Conservation (phyloP, 2,329 filamentous ascomycete species). For the Chalaropsis ovoidea region DNA sequence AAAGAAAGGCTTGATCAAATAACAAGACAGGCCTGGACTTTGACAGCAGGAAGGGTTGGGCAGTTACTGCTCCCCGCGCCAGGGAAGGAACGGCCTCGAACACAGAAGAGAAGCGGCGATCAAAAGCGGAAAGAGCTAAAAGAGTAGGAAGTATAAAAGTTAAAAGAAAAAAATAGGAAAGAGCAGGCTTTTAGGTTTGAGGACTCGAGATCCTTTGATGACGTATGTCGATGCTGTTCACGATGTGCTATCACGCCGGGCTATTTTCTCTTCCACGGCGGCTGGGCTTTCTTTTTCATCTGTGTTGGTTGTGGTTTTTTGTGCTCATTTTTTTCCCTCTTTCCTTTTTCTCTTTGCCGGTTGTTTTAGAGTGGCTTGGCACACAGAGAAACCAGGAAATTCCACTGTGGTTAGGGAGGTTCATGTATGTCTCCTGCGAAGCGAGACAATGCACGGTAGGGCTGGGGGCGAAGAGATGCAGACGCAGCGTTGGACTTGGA, state of each 20-base stretch:
- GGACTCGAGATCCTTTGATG: not conserved
- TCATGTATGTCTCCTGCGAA: not conserved
- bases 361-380: not conserved
- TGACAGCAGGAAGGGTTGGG: not conserved
- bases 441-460: not conserved
- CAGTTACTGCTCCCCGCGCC: not conserved
- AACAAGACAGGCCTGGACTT: not conserved
- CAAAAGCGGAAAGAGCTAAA: not conserved
- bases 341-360: not conserved
- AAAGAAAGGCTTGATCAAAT: not conserved
- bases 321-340: not conserved
- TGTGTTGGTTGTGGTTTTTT: too few species aligned
- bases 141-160: too few species aligned
- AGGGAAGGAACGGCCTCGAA: not conserved
- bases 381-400: not conserved
- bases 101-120: not conserved
- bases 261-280: not conserved
- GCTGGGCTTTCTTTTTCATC: too few species aligned
- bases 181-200: not conserved
- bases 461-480: not conserved
- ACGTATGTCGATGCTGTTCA: not conserved
- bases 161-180: too few species aligned
- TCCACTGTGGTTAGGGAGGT: not conserved
- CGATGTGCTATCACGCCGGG: too few species aligned
- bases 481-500: too few species aligned